phyloP scores from a whole-genome alignment of 2,329 filamentous ascomycete species.

The Aspergillus cejpii region DNA sequence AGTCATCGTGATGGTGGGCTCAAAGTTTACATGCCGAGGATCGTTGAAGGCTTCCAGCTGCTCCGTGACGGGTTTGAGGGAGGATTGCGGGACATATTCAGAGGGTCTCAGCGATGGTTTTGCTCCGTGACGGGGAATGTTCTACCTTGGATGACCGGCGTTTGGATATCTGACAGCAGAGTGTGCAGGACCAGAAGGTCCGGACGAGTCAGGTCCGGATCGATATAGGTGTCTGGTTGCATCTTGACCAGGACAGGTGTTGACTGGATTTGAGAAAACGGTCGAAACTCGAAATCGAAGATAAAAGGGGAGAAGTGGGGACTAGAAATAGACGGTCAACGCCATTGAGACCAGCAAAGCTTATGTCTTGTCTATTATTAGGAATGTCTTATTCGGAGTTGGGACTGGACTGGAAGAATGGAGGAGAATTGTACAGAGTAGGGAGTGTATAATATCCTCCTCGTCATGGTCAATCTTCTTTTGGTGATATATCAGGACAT shows the following conservation, averaged over 20 bases:
- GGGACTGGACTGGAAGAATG: too few species aligned
- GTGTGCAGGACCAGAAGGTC: conserved; percentile 37
- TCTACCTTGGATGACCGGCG: conserved; percentile 1
- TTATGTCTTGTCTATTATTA: too few species aligned
- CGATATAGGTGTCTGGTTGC: conserved; percentile 27
- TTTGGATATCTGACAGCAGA: conserved; percentile 29
- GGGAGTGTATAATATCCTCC: too few species aligned
- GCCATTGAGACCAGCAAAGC: too few species aligned
- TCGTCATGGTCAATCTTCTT: too few species aligned
- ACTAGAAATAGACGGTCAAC: too few species aligned
- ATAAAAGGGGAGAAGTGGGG: too few species aligned
- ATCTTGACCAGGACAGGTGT: conserved; percentile 12
- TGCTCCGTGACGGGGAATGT: neutral
- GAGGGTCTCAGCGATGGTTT: neutral
- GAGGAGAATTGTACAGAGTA: too few species aligned
- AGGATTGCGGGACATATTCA: conserved; percentile 16
- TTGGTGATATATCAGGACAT: too few species aligned
- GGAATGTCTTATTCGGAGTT: too few species aligned
- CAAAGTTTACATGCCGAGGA: conserved; percentile 43
- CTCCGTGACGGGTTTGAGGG: conserved; percentile 9
- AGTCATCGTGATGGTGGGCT: conserved; percentile 50
- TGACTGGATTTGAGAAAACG: too few species aligned
- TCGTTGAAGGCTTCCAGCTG: conserved; percentile 48
- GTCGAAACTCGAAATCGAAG: too few species aligned
- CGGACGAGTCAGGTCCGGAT: conserved; percentile 33